A percentile compares a stretch with the other conserved stretches of the same genome.
phyloP scores from a whole-genome alignment of 2,329 filamentous ascomycete species.

The Penicillium frequentans region DNA sequence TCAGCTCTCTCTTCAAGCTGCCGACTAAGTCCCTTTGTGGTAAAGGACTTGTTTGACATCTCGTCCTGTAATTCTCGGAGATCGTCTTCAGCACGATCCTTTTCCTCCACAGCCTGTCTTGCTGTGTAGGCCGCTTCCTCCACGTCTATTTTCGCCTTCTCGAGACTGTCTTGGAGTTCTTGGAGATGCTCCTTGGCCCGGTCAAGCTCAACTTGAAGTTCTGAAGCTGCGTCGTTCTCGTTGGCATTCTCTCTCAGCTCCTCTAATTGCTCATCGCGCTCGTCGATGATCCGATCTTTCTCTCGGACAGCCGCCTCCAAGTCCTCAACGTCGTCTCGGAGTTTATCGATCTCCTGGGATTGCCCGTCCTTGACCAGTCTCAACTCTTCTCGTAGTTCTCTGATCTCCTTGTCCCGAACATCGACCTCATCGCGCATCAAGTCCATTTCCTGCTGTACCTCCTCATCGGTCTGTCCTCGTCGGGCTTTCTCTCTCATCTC shows the following conservation, averaged over 20 bases:
- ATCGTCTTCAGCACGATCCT: slow-evolving; percentile 53
- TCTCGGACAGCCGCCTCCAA: slow-evolving; percentile 73
- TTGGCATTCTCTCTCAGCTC: slow-evolving; percentile 37
- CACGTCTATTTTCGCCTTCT: slow-evolving; percentile 36
- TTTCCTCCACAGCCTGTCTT: slow-evolving; percentile 53
- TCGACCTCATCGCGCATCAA: slow-evolving; percentile 51
- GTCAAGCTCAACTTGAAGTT: slow-evolving; percentile 52
- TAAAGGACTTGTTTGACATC: slow-evolving; percentile 75
- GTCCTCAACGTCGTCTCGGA: slow-evolving; percentile 73
- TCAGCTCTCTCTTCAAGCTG: slow-evolving; percentile 71
- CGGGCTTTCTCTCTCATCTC: slow-evolving; percentile 82
- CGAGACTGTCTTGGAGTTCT: slow-evolving; percentile 45
- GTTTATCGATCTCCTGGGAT: slow-evolving; percentile 60
- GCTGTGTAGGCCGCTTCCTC: slow-evolving; percentile 46
- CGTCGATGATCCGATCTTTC: slow-evolving; percentile 70
- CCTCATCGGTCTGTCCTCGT: slow-evolving; percentile 71
- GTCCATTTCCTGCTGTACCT: slow-evolving; percentile 62
- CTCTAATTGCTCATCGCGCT: slow-evolving; percentile 74
- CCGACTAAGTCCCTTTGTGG: slow-evolving; percentile 70
- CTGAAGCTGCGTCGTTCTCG: slow-evolving; percentile 43
- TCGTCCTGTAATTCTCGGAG: slow-evolving; percentile 69
- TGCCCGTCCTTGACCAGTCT: slow-evolving; percentile 58
- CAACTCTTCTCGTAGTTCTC: slow-evolving; percentile 52
- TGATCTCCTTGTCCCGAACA: slow-evolving; percentile 46
- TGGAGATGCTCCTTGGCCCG: slow-evolving; percentile 45